phyloP scores from a whole-genome alignment of 2,329 filamentous ascomycete species.

The Scytalidium sp. region DNA sequence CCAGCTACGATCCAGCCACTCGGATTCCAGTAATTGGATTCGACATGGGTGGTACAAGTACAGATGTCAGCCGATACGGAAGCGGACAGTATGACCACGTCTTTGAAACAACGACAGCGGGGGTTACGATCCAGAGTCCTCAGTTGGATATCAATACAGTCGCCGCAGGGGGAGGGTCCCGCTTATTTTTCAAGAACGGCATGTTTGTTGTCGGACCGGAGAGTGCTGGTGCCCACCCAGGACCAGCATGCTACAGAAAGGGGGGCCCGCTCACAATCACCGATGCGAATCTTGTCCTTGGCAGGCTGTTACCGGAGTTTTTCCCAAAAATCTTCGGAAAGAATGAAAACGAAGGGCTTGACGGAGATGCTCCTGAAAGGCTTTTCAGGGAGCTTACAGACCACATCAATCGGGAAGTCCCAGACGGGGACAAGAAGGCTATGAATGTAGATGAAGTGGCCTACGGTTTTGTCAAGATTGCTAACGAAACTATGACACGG shows the following conservation, averaged over 20 bases:
- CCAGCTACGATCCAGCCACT: conserved; percentile 77
- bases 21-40: conserved; percentile 85
- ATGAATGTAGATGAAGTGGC: too few species aligned
- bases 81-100: conserved; percentile 67
- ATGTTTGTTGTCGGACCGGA: conserved; percentile 69
- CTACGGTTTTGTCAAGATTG: conserved; percentile 75
- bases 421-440: too few species aligned
- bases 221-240: conserved; percentile 70
- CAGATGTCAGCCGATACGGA: conserved; percentile 63
- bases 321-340: conserved; percentile 92
- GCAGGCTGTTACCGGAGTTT: conserved; percentile 79
- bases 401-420: conserved; percentile 71
- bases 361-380: conserved; percentile 68
- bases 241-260: conserved; percentile 86
- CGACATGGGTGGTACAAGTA: conserved; percentile 77
- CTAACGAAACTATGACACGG: conserved; percentile 79
- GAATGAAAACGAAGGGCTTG: conserved; percentile 76
- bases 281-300: conserved; percentile 83
- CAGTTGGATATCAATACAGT: conserved; percentile 76
- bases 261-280: conserved; percentile 85
- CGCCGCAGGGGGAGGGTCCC: conserved; percentile 38
- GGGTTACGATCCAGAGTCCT: conserved; percentile 72
- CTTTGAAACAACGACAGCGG: conserved; percentile 75
- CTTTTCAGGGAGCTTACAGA: conserved; percentile 73
- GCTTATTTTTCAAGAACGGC: conserved; percentile 65